These are phyloP conservation scores for Saccharomyces hybrid DNA, from an alignment of 1,139 yeast species.

Conservation along the genomic window DNA sequence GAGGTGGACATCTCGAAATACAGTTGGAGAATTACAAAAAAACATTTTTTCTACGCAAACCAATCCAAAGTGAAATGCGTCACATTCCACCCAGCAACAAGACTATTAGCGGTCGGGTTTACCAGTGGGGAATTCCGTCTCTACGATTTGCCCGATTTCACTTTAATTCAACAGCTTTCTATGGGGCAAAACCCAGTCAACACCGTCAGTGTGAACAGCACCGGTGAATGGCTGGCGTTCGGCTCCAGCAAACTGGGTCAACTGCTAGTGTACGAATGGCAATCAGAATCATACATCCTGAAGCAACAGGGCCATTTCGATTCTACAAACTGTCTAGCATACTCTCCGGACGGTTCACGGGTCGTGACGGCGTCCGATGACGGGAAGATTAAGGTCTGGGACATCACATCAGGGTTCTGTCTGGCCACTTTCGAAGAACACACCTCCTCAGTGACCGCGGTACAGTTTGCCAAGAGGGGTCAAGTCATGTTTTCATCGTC, in stretches of 20 bases:
- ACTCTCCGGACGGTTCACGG: conserved; percentile 92
- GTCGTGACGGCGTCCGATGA: conserved; percentile 94
- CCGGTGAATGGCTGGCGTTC: conserved; percentile 97
- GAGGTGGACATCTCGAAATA: conserved; percentile 36
- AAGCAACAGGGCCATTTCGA: conserved; percentile 98
- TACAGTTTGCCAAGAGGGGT: conserved; percentile 78
- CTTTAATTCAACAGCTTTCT: conserved; percentile 73
- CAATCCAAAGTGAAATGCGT: conserved; percentile 68
- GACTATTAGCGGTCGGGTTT: conserved; percentile 82
- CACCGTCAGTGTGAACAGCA: conserved; percentile 65
- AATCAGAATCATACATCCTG: conserved; percentile 87
- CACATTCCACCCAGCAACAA: conserved; percentile 68
- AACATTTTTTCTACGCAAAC: conserved; percentile 66
- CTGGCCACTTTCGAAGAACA: conserved; percentile 89
- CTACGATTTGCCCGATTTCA: conserved; percentile 76
- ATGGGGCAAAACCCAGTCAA: conserved; percentile 91
- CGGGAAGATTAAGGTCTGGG: conserved; percentile 97
- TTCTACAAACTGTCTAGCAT: conserved; percentile 71
- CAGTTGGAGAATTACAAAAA: conserved; percentile 80
- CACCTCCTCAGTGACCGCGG: conserved; percentile 78
- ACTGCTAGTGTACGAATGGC: conserved; percentile 96
- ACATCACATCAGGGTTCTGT: conserved; percentile 85
- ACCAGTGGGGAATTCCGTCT: conserved; percentile 84
- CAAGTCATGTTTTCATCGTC: conserved; percentile 88
- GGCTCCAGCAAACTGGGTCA: conserved; percentile 93